Evolutionary conservation across 1,284 basidiomycete genomes (phyloP).

Genomic region (Apiotrichum veenhuisii): DNA sequence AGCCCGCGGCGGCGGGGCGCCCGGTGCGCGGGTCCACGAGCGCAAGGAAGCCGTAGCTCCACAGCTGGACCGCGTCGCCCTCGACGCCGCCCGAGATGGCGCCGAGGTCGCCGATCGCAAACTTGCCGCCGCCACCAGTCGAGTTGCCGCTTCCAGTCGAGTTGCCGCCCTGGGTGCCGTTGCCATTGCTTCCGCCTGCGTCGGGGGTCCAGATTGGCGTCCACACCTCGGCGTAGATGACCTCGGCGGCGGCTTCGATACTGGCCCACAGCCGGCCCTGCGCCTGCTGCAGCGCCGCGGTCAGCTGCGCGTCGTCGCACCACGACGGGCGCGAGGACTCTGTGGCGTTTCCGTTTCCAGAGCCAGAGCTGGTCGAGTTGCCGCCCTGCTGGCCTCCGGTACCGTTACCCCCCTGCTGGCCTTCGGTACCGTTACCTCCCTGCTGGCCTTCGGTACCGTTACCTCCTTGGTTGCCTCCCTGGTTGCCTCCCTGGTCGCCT

Average conservation of each 20-base stretch:
- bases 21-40: conserved; percentile 40
- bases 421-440: no score
- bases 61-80: conserved; percentile 50
- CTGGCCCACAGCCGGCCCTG: conserved; percentile 50
- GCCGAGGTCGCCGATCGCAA: conserved; percentile 42
- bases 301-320: conserved; percentile 47
- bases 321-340: conserved; percentile 35
- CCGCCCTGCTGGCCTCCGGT: no score
- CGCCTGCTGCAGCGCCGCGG: conserved; percentile 40
- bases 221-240: conserved; percentile 43
- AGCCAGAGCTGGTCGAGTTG: no score
- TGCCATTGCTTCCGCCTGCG: neutral
- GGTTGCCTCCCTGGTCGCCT: no score
- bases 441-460: no score
- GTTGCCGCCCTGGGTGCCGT: neutral
- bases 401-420: no score
- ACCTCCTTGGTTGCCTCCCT: no score
- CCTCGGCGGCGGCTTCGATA: conserved; percentile 45
- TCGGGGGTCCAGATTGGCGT: conserved; percentile 25
- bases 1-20: conserved; percentile 24
- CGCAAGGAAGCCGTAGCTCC: conserved; percentile 48
- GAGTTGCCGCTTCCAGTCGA: neutral
- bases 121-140: conserved; percentile 20
- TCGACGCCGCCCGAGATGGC: conserved; percentile 43
- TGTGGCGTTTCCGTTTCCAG: conserved; percentile 7